Percentiles rank a stretch among this genome's conserved stretches.
phyloP scores from a whole-genome alignment of 2,329 filamentous ascomycete species.

The Aphanoascus verrucosus region DNA sequence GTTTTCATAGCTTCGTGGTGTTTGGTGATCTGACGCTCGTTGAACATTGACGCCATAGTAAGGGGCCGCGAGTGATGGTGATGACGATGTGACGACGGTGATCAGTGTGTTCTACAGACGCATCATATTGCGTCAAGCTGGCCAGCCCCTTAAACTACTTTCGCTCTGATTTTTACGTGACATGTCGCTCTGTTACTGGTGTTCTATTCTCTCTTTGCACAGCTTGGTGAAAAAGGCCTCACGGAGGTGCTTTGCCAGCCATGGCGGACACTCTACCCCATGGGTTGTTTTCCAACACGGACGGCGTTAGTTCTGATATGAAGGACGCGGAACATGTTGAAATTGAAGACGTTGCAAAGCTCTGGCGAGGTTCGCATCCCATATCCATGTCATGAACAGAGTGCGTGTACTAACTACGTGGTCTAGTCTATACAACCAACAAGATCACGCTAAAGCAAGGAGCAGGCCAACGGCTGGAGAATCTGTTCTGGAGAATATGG shows the following conservation, averaged over 20 bases:
- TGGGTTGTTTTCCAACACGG: constrained; percentile 32
- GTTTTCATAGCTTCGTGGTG: neutral
- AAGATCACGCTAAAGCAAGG: constrained; percentile 34
- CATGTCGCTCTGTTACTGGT: neutral
- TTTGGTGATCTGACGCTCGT: neutral
- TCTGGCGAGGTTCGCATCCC: constrained; percentile 39
- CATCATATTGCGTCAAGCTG: neutral
- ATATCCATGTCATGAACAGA: neutral
- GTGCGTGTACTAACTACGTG: constrained; percentile 10
- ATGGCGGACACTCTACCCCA: constrained; percentile 34
- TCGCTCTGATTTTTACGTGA: neutral
- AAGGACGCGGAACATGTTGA: constrained; percentile 29
- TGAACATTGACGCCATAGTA: neutral
- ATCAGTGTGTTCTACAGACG: neutral
- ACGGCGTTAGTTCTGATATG: constrained; percentile 29
- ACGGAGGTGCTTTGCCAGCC: neutral
- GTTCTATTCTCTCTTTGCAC: neutral
- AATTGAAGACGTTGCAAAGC: constrained; percentile 32
- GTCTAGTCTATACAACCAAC: constrained; percentile 36
- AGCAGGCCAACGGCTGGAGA: constrained; percentile 38
- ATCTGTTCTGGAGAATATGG: constrained; percentile 46
- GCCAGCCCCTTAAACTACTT: too few species aligned
- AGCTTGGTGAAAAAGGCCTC: neutral
- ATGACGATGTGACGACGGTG: neutral
- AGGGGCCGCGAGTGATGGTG: neutral